These are phyloP conservation scores for Rostrohypoxylon terebratum DNA, from an alignment of 495 filamentous ascomycete species.

Conservation along the genomic window DNA sequence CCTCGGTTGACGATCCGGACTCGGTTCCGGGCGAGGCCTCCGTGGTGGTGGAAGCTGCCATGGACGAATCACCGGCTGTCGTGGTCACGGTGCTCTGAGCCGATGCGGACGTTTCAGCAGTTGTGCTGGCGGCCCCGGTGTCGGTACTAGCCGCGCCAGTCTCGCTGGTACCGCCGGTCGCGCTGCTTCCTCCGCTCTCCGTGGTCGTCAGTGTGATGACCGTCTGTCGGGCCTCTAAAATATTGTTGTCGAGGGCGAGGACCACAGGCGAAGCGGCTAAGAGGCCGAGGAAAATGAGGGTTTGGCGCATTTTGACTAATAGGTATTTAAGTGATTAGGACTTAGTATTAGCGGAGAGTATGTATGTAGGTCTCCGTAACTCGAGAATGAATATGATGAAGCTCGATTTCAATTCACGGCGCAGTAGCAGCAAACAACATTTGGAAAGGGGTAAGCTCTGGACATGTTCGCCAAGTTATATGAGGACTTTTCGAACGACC, in stretches of 20 bases:
- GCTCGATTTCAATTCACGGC: background rate
- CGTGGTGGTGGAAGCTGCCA: too few species aligned
- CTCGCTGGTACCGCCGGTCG: background rate
- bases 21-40: background rate
- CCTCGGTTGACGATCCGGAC: background rate
- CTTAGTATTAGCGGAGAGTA: too few species aligned
- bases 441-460: background rate
- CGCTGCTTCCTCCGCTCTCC: background rate
- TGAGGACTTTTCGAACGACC: background rate
- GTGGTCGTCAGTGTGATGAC: background rate
- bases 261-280: constrained; percentile 1
- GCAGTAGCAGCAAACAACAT: background rate
- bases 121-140: background rate
- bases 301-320: constrained; percentile 18
- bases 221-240: constrained; percentile 1
- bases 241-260: background rate
- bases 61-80: too few species aligned
- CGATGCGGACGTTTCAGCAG: background rate
- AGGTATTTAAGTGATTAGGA: background rate
- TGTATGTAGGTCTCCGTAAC: background rate
- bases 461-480: constrained; percentile 9
- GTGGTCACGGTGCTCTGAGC: background rate
- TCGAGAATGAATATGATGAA: background rate
- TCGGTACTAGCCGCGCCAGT: background rate
- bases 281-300: constrained; percentile 7